These are phyloP conservation scores for Colletotrichum acutatum DNA, from an alignment of 2,329 filamentous ascomycete species.

Conservation along the genomic window DNA sequence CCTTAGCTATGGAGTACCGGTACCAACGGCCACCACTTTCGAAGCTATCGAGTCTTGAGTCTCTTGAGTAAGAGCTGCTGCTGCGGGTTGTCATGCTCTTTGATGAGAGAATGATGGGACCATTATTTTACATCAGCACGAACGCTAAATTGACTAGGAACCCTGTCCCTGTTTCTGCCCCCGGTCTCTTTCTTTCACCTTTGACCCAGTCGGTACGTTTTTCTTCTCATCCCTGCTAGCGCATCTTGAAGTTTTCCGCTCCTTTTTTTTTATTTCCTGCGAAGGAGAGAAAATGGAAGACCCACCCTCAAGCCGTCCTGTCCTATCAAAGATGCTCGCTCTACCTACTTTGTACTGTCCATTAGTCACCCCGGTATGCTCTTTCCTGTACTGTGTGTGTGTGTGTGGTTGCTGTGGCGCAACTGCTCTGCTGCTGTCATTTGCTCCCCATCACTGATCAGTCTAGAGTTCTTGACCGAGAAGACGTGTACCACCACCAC, in stretches of 20 bases:
- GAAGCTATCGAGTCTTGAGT: background rate
- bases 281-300: background rate
- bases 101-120: conserved; percentile 34
- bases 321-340: conserved; percentile 29
- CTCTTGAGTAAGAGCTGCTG: background rate
- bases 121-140: conserved; percentile 32
- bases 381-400: conserved; percentile 16
- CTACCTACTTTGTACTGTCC: conserved; percentile 30
- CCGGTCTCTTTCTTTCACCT: background rate
- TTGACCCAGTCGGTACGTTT: conserved; percentile 13
- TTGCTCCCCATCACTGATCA: background rate
- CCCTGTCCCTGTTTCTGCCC: conserved; percentile 15
- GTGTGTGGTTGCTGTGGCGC: background rate
- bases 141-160: conserved; percentile 16
- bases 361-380: conserved; percentile 1
- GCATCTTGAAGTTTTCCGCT: background rate
- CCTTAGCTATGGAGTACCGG: no score
- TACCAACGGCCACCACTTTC: background rate
- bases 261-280: background rate
- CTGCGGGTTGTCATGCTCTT: conserved; percentile 4
- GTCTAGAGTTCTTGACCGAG: background rate
- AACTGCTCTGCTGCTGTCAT: background rate
- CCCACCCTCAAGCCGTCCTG: background rate
- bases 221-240: conserved; percentile 9
- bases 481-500: background rate